phyloP scores from a whole-genome alignment of 192 early-diverging fungal genomes.

The Lobulomyces angularis region DNA sequence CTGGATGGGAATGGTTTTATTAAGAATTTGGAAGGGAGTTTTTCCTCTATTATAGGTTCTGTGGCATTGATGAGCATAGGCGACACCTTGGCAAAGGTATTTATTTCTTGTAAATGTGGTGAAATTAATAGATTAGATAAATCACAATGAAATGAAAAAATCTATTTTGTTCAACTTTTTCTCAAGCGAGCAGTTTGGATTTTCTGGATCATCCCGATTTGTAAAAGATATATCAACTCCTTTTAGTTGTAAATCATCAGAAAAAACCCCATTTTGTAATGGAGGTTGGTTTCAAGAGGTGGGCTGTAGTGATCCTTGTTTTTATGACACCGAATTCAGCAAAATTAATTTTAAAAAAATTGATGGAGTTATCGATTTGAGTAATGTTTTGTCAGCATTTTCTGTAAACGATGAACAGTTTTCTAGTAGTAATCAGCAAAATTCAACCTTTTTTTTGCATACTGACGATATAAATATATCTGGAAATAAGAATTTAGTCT shows the following conservation, averaged over 20 bases:
- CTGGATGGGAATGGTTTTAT: constrained; percentile 57
- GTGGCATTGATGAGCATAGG: constrained; percentile 55
- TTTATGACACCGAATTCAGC: constrained; percentile 45
- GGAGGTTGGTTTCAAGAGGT: constrained; percentile 18
- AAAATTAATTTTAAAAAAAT: constrained; percentile 54
- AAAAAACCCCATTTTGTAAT: constrained; percentile 9
- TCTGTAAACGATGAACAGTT: background rate
- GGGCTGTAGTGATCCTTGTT: constrained; percentile 54
- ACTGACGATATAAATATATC: constrained; percentile 17
- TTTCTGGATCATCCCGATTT: constrained; percentile 70
- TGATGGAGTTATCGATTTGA: constrained; percentile 58
- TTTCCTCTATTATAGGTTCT: constrained; percentile 41
- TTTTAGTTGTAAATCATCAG: constrained; percentile 38
- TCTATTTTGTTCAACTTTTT: constrained; percentile 69
- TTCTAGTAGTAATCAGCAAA: constrained; percentile 3
- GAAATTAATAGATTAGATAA: background rate
- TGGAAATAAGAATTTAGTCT: constrained; percentile 11
- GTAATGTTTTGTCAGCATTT: constrained; percentile 42
- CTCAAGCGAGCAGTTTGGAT: constrained; percentile 59
- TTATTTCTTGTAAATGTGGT: background rate
- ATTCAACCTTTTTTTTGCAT: constrained; percentile 22
- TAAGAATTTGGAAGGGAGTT: constrained; percentile 48
- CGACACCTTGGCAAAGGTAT: constrained; percentile 56
- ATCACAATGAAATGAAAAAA: constrained; percentile 28
- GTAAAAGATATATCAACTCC: constrained; percentile 52